Conservation (phyloP, 306 rosid species). For the Oemleria cerasiformis region DNA sequence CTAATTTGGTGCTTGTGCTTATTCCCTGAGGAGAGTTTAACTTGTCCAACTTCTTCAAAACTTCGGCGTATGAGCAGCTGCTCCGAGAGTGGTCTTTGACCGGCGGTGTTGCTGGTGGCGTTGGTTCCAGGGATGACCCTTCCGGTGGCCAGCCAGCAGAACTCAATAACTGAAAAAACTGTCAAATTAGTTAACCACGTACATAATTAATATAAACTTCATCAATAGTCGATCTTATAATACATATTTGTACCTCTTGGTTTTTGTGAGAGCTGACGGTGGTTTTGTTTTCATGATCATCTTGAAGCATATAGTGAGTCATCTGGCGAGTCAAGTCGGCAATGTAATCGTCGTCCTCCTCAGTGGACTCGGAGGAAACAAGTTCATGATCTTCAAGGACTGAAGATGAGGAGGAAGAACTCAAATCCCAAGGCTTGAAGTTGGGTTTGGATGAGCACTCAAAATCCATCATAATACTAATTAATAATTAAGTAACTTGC, state of each 20-base stretch:
- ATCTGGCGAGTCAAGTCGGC: conserved; percentile 56
- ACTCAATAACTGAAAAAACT: conserved; percentile 41
- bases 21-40: conserved; percentile 16
- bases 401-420: conserved; percentile 4
- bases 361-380: conserved; percentile 22
- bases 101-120: conserved; percentile 35
- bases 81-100: conserved; percentile 18
- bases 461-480: background rate
- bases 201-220: background rate
- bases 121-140: conserved; percentile 43
- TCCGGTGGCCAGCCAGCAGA: conserved; percentile 45
- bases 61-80: conserved; percentile 3
- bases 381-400: background rate
- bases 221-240: background rate
- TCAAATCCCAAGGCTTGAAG: background rate
- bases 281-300: conserved; percentile 21
- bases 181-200: background rate
- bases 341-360: conserved; percentile 45
- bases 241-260: conserved; percentile 33
- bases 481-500: background rate
- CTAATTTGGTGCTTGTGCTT: background rate
- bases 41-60: conserved; percentile 40
- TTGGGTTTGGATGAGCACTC: background rate
- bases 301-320: conserved; percentile 48
- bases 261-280: conserved; percentile 22